Evolutionary conservation across 2,329 filamentous ascomycete genomes (phyloP).

Genomic region (Penicillium sp.): DNA sequence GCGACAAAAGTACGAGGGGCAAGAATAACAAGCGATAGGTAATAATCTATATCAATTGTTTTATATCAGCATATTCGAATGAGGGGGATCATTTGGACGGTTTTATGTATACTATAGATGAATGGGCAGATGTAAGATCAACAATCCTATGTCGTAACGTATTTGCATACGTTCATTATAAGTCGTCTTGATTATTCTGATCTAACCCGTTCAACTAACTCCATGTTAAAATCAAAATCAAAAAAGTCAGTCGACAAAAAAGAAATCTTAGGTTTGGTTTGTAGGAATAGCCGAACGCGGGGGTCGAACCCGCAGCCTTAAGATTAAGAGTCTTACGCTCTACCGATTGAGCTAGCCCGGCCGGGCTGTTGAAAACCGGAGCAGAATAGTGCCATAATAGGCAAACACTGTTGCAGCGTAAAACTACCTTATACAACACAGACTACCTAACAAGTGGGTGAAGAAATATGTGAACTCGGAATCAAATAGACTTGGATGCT

Average conservation of each 20-base stretch:
- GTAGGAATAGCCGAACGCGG: constrained; percentile 41
- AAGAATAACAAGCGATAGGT: constrained; percentile 11
- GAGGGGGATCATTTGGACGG: no score
- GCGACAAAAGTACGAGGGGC: not conserved
- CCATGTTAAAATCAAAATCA: constrained; percentile 7
- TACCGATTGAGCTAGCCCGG: constrained; percentile 52
- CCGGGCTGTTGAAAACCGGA: constrained; percentile 11
- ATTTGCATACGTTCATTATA: no score
- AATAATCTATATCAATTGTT: no score
- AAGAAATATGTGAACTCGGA: no score
- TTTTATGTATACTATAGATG: no score
- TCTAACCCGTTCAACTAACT: no score
- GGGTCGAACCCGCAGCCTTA: constrained; percentile 45
- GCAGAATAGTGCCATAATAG: not conserved
- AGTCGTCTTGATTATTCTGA: no score
- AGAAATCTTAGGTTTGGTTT: constrained; percentile 15
- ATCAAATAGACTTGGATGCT: no score
- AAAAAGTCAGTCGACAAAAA: constrained; percentile 9
- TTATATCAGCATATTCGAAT: no score
- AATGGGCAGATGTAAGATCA: no score
- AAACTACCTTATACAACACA: not conserved
- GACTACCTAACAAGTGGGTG: no score
- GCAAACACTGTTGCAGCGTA: not conserved
- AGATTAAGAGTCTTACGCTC: constrained; percentile 30
- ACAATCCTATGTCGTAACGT: no score